Conservation (phyloP, 2,329 filamentous ascomycete species). For the Aspergillus texensis region DNA sequence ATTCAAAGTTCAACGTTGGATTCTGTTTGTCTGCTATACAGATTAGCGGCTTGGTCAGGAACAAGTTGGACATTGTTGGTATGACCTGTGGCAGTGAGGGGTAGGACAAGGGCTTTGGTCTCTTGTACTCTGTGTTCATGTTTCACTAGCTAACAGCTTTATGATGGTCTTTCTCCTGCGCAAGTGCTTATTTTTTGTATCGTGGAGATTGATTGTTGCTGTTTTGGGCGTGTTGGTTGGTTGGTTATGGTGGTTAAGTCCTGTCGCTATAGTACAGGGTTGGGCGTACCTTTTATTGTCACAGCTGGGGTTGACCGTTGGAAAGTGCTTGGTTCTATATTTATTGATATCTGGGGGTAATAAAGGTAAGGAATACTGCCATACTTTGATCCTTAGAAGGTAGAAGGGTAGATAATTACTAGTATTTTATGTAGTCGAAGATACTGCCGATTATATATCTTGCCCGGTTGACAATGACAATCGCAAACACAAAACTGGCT, state of each 20-base stretch:
- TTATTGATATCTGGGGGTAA: background rate
- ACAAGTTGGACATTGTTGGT: background rate
- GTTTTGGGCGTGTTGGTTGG: background rate
- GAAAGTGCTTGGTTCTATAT: background rate
- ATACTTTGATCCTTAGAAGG: no score
- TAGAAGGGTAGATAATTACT: no score
- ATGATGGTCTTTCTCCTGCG: background rate
- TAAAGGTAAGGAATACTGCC: no score
- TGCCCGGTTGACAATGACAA: no score
- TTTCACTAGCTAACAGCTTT: background rate
- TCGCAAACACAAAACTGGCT: no score
- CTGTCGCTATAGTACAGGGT: no score
- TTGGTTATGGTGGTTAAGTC: no score
- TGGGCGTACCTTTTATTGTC: background rate
- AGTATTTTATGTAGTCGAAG: no score
- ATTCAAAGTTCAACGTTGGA: no score
- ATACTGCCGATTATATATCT: no score
- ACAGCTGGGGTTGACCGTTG: background rate
- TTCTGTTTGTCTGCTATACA: no score
- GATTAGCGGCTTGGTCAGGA: background rate
- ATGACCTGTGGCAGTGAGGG: background rate
- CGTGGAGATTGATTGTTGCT: background rate
- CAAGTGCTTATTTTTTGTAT: background rate
- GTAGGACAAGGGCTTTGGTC: background rate
- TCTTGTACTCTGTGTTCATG: background rate